Evolutionary conservation across 768 basidiomycete species (phyloP).

Genomic region (Pisolithus orientalis): DNA sequence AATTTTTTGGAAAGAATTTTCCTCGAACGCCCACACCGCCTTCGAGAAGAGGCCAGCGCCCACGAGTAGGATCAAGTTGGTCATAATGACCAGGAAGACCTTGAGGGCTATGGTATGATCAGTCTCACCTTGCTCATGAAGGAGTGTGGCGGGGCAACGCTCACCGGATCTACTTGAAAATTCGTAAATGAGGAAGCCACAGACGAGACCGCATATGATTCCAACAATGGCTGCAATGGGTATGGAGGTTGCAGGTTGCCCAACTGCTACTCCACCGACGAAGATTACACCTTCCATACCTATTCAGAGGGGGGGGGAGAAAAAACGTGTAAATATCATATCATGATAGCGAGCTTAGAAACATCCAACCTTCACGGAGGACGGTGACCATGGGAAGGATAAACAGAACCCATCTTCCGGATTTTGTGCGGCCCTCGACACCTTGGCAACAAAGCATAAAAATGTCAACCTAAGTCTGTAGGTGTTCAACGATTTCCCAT

Average conservation of each 20-base stretch:
- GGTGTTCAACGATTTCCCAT: slow-evolving; percentile 8
- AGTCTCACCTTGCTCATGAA: background rate
- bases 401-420: slow-evolving; percentile 85
- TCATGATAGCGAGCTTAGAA: background rate
- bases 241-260: slow-evolving; percentile 74
- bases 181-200: slow-evolving; percentile 73
- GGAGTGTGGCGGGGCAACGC: background rate
- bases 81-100: slow-evolving; percentile 88
- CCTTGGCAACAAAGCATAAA: slow-evolving; percentile 20
- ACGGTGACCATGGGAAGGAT: slow-evolving; percentile 88
- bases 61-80: slow-evolving; percentile 87
- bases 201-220: slow-evolving; percentile 65
- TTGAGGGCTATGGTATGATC: slow-evolving; percentile 47
- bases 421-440: slow-evolving; percentile 41
- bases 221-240: slow-evolving; percentile 89
- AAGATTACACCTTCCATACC: slow-evolving; percentile 89
- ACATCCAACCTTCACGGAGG: slow-evolving; percentile 68
- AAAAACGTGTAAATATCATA: background rate
- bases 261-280: slow-evolving; percentile 89
- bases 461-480: background rate
- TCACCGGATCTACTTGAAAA: slow-evolving; percentile 51
- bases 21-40: slow-evolving; percentile 66
- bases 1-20: slow-evolving; percentile 55
- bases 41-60: slow-evolving; percentile 90
- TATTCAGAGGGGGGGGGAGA: slow-evolving; percentile 14